Base-by-base conservation (phyloP, 2,329 filamentous ascomycete species). In the Fusarium buharicum region DNA sequence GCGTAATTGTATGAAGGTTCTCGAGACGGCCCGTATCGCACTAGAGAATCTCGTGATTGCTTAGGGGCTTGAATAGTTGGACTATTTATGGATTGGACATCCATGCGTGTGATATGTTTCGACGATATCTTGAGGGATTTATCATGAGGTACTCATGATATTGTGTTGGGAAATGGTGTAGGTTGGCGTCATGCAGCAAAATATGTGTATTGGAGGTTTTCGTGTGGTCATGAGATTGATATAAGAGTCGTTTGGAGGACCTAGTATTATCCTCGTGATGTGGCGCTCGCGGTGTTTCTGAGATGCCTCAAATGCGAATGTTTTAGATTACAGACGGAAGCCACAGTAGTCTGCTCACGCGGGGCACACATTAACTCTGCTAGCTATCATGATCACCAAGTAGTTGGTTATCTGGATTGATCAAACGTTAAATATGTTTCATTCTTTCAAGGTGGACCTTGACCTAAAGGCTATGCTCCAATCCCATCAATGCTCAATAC, bases 21-120 rank as follows among this genome's bases (percentile, higher is more conserved):
- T 88, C 16, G 78, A 83, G 27, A 79, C 85, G 28, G 85, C 86
- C 6, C 81, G 81, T 56, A 66, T 76, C 39, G 82, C 84, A 3
- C 77, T 88, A 47, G 81, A 86, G 27, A 79, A 78, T 24, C 72
- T 88, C 20, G 76, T 84, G 12, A 87, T 88, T 73, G 76, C 82
- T 16, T 86, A 50, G 41, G 13, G 28, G 22, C 2, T 18, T 10
- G 17, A 13, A 36, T 28, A 4, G 22, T 10, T 20, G 27, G 6
- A 14, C 28, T 39, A 16, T 8, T 44, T 22, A 30, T 11, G 30
- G 30, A 8, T 6, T 14, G 14, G 17, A n/a, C 30, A 13, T 28
- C 11, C 9, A 48, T 14, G 8, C 16, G 22, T n/a, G 10, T 36
- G 18, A 6, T 43, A 11, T 28, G 40, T 28, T 14, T 45, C 4